Conservation (phyloP, 371 early-diverging fungal genomes). For the Dichotomocladium elegans region DNA sequence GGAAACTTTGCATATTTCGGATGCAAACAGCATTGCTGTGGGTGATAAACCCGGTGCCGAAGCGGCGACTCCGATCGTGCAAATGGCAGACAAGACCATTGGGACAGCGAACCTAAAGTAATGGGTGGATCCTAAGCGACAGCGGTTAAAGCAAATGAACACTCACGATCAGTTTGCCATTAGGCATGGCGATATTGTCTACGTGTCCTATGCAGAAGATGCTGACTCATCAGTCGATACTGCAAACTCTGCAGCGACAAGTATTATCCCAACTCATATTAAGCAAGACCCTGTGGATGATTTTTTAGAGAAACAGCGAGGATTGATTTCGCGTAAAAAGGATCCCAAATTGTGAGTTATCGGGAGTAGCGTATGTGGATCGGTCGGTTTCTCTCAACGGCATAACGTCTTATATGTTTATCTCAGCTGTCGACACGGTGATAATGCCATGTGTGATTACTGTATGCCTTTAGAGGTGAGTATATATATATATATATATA, state of each 20-base stretch:
- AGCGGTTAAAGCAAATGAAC: background rate
- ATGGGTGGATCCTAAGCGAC: constrained; percentile 1
- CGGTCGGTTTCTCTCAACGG: too few species aligned
- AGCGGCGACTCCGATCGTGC: constrained; percentile 32
- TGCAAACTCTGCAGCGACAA: constrained; percentile 15
- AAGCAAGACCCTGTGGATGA: constrained; percentile 80
- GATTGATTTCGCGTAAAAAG: constrained; percentile 76
- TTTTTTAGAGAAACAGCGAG: constrained; percentile 76
- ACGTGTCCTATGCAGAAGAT: constrained; percentile 47
- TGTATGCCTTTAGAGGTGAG: constrained; percentile 90
- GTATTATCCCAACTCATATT: constrained; percentile 22
- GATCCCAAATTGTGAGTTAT: constrained; percentile 76
- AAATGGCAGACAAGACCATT: constrained; percentile 42
- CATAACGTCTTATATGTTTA: background rate
- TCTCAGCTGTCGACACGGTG: constrained; percentile 84
- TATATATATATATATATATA: background rate
- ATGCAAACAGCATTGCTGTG: constrained; percentile 45
- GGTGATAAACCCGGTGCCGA: constrained; percentile 46
- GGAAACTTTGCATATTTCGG: constrained; percentile 30
- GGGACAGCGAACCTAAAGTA: constrained; percentile 45
- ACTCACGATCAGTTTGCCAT: background rate
- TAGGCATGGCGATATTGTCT: constrained; percentile 85
- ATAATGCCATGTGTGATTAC: constrained; percentile 96
- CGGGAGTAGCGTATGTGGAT: background rate
- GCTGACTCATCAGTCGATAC: constrained; percentile 14